phyloP scores from a whole-genome alignment of 306 rosid species.

The Citrullus colocynthis region DNA sequence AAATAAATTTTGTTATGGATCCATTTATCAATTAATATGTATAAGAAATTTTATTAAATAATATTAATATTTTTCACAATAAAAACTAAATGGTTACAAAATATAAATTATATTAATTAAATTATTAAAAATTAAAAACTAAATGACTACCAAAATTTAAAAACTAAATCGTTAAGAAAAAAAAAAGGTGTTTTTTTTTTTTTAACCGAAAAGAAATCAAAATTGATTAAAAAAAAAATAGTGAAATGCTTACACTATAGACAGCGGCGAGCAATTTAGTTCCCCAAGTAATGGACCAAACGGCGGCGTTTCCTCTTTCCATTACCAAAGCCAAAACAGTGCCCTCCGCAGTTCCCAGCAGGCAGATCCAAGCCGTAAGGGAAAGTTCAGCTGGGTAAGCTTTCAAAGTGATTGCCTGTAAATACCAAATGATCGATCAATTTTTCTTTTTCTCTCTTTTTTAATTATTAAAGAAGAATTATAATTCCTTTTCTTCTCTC shows the following conservation, averaged over 20 bases:
- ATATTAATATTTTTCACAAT: no score
- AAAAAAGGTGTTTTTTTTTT: no score
- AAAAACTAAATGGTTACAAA: no score
- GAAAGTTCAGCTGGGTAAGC: conserved; percentile 79
- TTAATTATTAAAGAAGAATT: not conserved
- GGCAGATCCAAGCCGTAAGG: conserved; percentile 82
- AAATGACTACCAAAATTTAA: no score
- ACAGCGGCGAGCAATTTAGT: conserved; percentile 32
- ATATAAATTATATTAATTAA: no score
- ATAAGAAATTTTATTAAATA: no score
- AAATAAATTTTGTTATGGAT: no score
- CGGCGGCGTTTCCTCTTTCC: conserved; percentile 49
- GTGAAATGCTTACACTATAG: conserved; percentile 28
- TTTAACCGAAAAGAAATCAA: no score
- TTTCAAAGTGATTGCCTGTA: conserved; percentile 57
- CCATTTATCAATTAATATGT: no score
- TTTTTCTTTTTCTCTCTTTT: not conserved
- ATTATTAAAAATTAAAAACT: no score
- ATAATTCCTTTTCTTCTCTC: not conserved
- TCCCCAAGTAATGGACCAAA: conserved; percentile 60
- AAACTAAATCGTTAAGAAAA: no score
- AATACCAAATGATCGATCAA: not conserved
- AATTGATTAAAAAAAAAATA: no score
- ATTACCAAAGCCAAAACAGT: conserved; percentile 49
- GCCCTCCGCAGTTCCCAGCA: conserved; percentile 64